Base-by-base conservation (phyloP, 352 stramenopile genomes). In the Lagenidium giganteum region DNA sequence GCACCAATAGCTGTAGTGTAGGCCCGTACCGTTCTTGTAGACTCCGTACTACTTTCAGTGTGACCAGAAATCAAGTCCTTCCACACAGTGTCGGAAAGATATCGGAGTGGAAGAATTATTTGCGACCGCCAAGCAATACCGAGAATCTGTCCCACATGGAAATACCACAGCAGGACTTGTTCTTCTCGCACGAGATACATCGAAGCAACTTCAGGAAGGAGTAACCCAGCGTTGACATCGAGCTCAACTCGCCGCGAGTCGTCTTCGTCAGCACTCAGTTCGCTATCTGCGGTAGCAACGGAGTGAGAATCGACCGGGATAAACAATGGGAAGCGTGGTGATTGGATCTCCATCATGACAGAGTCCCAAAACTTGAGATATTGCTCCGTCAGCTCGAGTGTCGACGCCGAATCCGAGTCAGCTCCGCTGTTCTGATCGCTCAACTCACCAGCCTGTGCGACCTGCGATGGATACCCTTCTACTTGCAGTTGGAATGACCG, bases 71-170 rank as follows among this genome's bases (percentile, higher is more conserved):
- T 8, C 2, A 62, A 41, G 6, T 49, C 30, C 3, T 45, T 13
- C 73, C 73, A 89, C 16, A 87, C 80, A 4, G 32, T 22, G 0
- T 17, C 32, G 0, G 64, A 68, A n/a, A 87, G 0, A 27, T 70
- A 85, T 39, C 79, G 53, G 14, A 89, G 59, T 2, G 79, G 74
- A 0, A 87, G 27, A 4, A 76, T 18, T 6, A 70, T 36, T 5
- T 57, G 51, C 6, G 64, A 60, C 3, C 76, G 57, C 79, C 79
- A 92, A 1, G 70, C 62, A 16, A 89, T 76, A 6, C 76, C 76
- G 7, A 89, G 44, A 12, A 85, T 11, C 38, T 81, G 69, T 0
- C 76, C 79, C 8, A 88, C 47, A 12, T 62, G 55, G 26, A 71
- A 83, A 33, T 69, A 84, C 62, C 61, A 84, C n/a, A 64, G 39